Percentiles rank a stretch among this genome's conserved stretches.
Conservation (phyloP, 2,329 filamentous ascomycete genomes). For the Lachnellula subtilissima region DNA sequence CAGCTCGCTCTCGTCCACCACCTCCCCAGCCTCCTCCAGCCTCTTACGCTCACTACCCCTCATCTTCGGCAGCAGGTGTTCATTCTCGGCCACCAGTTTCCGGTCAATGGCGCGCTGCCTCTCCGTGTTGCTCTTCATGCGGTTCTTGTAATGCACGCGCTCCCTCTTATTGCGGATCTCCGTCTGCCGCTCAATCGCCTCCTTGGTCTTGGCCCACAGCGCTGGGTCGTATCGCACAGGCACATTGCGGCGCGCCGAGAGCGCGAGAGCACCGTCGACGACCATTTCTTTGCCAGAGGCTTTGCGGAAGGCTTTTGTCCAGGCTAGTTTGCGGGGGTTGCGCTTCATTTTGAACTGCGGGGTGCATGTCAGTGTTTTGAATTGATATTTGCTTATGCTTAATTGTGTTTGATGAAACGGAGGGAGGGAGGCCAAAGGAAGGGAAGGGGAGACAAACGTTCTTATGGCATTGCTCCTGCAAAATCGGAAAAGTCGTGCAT, state of each 20-base stretch:
- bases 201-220: constrained; percentile 78
- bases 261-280: constrained; percentile 89
- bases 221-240: constrained; percentile 95
- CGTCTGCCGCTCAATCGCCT: constrained; percentile 84
- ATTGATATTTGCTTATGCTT: neutral
- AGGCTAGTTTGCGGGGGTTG: constrained; percentile 92
- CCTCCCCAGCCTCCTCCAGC: constrained; percentile 48
- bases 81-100: constrained; percentile 85
- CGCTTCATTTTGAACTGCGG: constrained; percentile 90
- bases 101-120: constrained; percentile 73
- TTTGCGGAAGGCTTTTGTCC: constrained; percentile 91
- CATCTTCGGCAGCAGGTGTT: constrained; percentile 80
- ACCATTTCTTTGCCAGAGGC: constrained; percentile 82
- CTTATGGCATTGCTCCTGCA: constrained; percentile 46
- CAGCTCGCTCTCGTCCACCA: constrained; percentile 44
- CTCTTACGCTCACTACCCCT: constrained; percentile 57
- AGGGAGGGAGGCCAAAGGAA: neutral
- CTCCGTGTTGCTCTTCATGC: constrained; percentile 87
- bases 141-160: constrained; percentile 87
- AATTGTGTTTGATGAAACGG: neutral
- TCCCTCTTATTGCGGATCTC: constrained; percentile 83
- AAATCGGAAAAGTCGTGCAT: constrained; percentile 51
- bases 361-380: neutral
- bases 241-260: constrained; percentile 87
- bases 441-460: constrained; percentile 18